Conservation (phyloP, 2,329 filamentous ascomycete species). For the Beauveria bassiana region DNA sequence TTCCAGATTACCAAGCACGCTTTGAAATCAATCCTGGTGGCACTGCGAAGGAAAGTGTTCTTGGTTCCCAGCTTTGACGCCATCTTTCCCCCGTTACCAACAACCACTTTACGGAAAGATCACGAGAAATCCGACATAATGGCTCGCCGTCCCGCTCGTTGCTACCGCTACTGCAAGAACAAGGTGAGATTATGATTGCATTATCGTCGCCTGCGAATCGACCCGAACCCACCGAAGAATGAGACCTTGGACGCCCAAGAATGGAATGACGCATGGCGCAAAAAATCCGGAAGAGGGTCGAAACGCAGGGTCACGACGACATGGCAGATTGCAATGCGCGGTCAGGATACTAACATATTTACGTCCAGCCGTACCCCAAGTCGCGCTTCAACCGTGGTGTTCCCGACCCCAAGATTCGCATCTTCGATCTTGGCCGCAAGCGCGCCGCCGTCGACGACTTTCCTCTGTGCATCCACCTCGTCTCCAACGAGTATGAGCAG, state of each 20-base stretch:
- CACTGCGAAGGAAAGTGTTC: slow-evolving; percentile 11
- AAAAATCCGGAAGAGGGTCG: background rate
- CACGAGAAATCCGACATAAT: slow-evolving; percentile 67
- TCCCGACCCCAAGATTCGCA: slow-evolving; percentile 75
- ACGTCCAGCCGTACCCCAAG: slow-evolving; percentile 84
- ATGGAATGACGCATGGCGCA: background rate
- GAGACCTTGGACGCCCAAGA: background rate
- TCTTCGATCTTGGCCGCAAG: slow-evolving; percentile 99
- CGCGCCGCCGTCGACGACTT: slow-evolving; percentile 98
- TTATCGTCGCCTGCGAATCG: slow-evolving; percentile 13
- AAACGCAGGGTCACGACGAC: background rate
- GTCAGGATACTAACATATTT: slow-evolving; percentile 9
- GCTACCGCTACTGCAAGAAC: slow-evolving; percentile 99
- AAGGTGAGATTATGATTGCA: slow-evolving; percentile 60
- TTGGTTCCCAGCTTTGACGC: slow-evolving; percentile 17
- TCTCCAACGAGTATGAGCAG: slow-evolving; percentile 99
- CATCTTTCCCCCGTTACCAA: slow-evolving; percentile 27
- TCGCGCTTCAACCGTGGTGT: slow-evolving; percentile 99
- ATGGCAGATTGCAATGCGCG: background rate
- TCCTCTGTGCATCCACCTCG: slow-evolving; percentile 97
- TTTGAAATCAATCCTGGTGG: slow-evolving; percentile 46
- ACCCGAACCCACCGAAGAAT: slow-evolving; percentile 6
- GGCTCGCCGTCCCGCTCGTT: slow-evolving; percentile 98
- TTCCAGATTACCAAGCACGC: slow-evolving; percentile 26
- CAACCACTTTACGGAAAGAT: slow-evolving; percentile 28